Conservation (phyloP, 345 rosid genomes). For the Lepidium africanum region DNA sequence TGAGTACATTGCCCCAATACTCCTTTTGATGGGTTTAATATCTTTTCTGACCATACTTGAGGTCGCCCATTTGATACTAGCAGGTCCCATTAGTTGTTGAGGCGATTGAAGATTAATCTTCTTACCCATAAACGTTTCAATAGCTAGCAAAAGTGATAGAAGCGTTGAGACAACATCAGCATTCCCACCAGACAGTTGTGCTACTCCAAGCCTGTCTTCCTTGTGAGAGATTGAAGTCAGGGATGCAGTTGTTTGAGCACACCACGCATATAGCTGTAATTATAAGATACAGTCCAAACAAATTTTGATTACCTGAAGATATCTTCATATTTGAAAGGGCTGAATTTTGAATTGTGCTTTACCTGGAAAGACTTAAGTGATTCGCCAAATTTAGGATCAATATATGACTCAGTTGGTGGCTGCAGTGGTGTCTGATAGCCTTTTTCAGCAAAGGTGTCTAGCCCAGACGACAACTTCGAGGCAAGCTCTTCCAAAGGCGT, state of each 20-base stretch:
- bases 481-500: conserved; percentile 79
- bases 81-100: conserved; percentile 57
- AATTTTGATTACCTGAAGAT: background rate
- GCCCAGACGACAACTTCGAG: conserved; percentile 43
- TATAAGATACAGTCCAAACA: background rate
- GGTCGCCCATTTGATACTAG: conserved; percentile 63
- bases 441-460: conserved; percentile 46
- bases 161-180: conserved; percentile 66
- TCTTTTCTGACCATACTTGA: conserved; percentile 54
- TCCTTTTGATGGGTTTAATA: conserved; percentile 41
- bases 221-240: conserved; percentile 64
- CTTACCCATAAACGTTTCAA: conserved; percentile 82
- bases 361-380: conserved; percentile 72
- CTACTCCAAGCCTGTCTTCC: conserved; percentile 89
- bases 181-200: conserved; percentile 86
- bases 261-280: conserved; percentile 74
- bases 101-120: conserved; percentile 62
- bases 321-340: background rate
- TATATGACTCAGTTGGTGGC: conserved; percentile 34
- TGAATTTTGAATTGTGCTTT: background rate
- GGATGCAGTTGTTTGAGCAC: conserved; percentile 57
- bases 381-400: conserved; percentile 47
- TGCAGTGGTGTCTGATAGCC: conserved; percentile 38
- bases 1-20: conserved; percentile 39
- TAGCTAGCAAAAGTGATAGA: conserved; percentile 65